These are phyloP conservation scores for Adansonia gregorii DNA, from an alignment of 441 rosid species.

Conservation along the genomic window DNA sequence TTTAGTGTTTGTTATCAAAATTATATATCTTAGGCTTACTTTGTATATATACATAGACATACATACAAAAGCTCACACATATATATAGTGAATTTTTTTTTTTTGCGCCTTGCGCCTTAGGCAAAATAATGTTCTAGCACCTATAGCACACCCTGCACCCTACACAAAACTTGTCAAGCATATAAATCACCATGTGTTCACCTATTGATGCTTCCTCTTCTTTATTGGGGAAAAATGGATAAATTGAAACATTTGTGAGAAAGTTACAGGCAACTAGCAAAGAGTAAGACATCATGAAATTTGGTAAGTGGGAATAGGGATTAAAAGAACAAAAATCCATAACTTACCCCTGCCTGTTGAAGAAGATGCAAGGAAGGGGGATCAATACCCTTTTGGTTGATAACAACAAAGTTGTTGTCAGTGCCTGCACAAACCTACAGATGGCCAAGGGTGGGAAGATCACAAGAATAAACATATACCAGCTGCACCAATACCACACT, in stretches of 20 bases:
- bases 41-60: neutral
- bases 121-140: neutral
- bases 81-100: neutral
- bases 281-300: neutral
- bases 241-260: slow-evolving; percentile 6
- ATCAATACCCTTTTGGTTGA: slow-evolving; percentile 98
- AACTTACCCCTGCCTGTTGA: slow-evolving; percentile 57
- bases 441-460: slow-evolving; percentile 11
- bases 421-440: slow-evolving; percentile 85
- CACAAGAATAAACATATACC: slow-evolving; percentile 5
- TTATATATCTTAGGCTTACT: neutral
- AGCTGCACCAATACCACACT: neutral
- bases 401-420: slow-evolving; percentile 74
- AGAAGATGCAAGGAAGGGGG: slow-evolving; percentile 95
- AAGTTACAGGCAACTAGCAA: slow-evolving; percentile 12
- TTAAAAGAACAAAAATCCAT: neutral
- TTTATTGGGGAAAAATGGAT: neutral
- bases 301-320: neutral
- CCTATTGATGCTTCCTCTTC: neutral
- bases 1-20: neutral
- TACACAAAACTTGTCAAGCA: neutral
- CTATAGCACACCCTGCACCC: neutral
- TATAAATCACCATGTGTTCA: neutral
- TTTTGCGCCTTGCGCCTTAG: neutral
- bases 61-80: neutral